A percentile compares a stretch with the other conserved stretches of the same genome.
These are phyloP conservation scores for Aaosphaeria pasadenensis DNA, from an alignment of 2,329 filamentous ascomycete species.

Conservation along the genomic window DNA sequence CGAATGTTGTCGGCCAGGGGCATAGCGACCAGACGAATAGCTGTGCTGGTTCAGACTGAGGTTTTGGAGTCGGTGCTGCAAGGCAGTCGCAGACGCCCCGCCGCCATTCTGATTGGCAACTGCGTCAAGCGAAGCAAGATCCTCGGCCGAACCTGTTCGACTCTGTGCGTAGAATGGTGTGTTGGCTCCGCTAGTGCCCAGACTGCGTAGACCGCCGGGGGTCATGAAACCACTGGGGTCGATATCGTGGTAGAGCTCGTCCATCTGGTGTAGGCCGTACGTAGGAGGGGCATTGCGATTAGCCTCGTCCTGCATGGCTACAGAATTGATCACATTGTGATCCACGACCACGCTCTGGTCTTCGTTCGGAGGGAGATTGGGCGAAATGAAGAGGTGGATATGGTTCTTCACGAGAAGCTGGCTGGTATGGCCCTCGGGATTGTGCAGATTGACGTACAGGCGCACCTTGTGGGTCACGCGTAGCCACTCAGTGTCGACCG, in stretches of 20 bases:
- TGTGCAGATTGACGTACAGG: conserved; percentile 85
- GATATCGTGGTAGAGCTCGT: conserved; percentile 86
- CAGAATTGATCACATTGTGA: conserved; percentile 34
- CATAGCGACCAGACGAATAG: conserved; percentile 20
- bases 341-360: conserved; percentile 67
- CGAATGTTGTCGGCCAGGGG: conserved; percentile 21
- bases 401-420: conserved; percentile 91
- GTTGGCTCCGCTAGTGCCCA: conserved; percentile 55
- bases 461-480: conserved; percentile 92
- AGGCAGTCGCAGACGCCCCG: conserved; percentile 54
- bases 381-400: conserved; percentile 91
- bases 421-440: conserved; percentile 91
- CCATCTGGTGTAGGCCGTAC: conserved; percentile 86
- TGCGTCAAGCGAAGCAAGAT: conserved; percentile 61
- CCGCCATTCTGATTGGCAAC: conserved; percentile 30
- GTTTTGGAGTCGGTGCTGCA: conserved; percentile 67
- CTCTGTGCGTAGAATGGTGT: conserved; percentile 74
- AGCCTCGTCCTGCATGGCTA: conserved; percentile 53
- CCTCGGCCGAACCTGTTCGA: conserved; percentile 76
- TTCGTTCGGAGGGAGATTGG: conserved; percentile 84
- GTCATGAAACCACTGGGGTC: conserved; percentile 80
- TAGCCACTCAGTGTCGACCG: conserved; percentile 83
- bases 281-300: conserved; percentile 77
- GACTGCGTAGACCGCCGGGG: conserved; percentile 60
- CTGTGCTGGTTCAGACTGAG: conserved; percentile 41